phyloP scores from a whole-genome alignment of 345 rosid genomes.

The Pugionium dolabratum region DNA sequence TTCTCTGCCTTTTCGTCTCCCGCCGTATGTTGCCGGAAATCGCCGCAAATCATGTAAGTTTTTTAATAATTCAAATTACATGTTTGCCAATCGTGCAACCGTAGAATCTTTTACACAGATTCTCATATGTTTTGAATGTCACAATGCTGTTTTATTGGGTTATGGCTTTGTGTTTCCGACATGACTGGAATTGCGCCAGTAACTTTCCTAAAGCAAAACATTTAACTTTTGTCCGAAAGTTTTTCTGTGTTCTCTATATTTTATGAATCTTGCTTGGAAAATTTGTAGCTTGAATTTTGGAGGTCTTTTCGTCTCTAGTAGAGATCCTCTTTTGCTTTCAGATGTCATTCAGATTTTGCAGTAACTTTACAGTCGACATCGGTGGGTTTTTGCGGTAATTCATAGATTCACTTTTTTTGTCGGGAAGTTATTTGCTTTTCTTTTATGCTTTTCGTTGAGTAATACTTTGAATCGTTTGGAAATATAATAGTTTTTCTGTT shows the following conservation, averaged over 20 bases:
- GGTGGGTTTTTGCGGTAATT: slow-evolving; percentile 14
- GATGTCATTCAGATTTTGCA: not conserved
- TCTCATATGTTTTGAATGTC: too few species aligned
- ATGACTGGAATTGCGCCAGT: slow-evolving; percentile 13
- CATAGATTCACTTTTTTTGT: not conserved
- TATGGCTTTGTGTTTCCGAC: slow-evolving; percentile 16
- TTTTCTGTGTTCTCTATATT: not conserved
- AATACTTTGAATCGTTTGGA: not conserved
- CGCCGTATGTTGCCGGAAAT: too few species aligned
- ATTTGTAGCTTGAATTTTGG: slow-evolving; percentile 14
- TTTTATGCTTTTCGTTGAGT: not conserved
- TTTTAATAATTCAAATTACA: too few species aligned
- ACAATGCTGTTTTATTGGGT: not conserved
- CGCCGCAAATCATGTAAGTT: too few species aligned
- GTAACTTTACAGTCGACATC: not conserved
- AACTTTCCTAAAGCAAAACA: slow-evolving; percentile 7
- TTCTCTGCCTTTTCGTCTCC: too few species aligned
- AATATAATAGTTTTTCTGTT: too few species aligned
- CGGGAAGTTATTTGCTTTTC: not conserved
- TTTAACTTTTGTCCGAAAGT: not conserved
- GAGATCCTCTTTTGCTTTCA: slow-evolving; percentile 2
- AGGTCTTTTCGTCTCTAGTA: not conserved
- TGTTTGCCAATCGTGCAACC: too few species aligned
- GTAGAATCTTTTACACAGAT: too few species aligned
- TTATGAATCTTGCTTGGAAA: slow-evolving; percentile 1